Conservation (phyloP, 257 asterid species). For the Haberlea rhodopensis region DNA sequence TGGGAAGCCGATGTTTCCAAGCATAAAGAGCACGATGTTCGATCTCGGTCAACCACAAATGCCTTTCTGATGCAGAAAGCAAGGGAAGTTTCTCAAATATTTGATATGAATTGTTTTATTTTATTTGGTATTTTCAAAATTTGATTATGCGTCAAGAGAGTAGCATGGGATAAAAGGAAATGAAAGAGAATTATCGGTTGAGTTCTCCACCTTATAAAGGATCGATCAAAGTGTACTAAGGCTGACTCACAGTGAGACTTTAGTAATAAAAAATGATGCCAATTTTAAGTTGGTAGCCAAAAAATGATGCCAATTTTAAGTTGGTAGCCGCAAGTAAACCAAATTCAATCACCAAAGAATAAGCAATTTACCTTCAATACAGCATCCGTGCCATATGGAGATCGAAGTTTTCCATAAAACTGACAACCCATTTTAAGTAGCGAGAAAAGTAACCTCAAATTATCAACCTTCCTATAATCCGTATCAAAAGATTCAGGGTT, state of each 20-base stretch:
- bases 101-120: neutral
- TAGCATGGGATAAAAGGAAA: neutral
- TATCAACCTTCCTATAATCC: slow-evolving; percentile 62
- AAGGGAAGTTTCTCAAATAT: neutral
- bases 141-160: neutral
- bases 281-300: neutral
- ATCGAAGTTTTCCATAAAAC: slow-evolving; percentile 84
- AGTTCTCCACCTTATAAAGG: neutral
- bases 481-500: slow-evolving; percentile 40
- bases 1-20: neutral
- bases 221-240: neutral
- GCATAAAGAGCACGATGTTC: neutral
- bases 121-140: neutral
- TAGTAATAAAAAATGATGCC: neutral
- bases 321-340: neutral
- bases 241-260: neutral
- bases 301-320: neutral
- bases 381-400: slow-evolving; percentile 81
- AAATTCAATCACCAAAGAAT: slow-evolving; percentile 6
- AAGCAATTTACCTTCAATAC: slow-evolving; percentile 49
- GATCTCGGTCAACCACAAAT: neutral
- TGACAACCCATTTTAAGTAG: slow-evolving; percentile 81
- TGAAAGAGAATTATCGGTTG: neutral
- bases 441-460: slow-evolving; percentile 67
- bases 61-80: neutral